Evolutionary conservation across 2,329 filamentous ascomycete species (phyloP).

Genomic region (Nemania bipapillata): DNA sequence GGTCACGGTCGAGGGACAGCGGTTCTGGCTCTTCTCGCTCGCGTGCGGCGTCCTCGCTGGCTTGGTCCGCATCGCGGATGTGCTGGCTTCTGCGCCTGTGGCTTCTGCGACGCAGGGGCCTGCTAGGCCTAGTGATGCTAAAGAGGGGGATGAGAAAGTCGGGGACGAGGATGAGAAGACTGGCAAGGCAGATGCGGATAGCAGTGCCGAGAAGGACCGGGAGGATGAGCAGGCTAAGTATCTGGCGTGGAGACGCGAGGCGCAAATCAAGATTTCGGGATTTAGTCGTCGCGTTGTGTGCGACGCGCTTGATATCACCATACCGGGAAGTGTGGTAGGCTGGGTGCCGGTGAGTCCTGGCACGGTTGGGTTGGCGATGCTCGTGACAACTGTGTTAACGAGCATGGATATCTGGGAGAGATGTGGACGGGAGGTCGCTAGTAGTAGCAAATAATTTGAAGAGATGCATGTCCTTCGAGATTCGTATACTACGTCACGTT

Average conservation of each 20-base stretch:
- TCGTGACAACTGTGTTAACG: conserved; percentile 71
- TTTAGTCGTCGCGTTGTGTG: conserved; percentile 63
- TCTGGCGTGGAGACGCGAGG: conserved; percentile 48
- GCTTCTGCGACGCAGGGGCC: conserved; percentile 43
- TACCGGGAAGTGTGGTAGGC: conserved; percentile 69
- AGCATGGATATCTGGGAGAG: conserved; percentile 70
- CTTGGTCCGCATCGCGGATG: conserved; percentile 56
- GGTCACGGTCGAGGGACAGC: conserved; percentile 69
- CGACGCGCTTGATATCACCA: conserved; percentile 69
- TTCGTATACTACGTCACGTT: not conserved
- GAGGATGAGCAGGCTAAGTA: conserved; percentile 51
- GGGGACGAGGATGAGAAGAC: not conserved
- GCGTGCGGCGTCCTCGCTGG: conserved; percentile 61
- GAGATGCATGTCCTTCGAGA: not conserved
- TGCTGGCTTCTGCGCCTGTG: conserved; percentile 53
- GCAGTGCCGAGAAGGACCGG: conserved; percentile 30
- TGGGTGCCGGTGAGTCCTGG: conserved; percentile 67
- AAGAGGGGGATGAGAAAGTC: not conserved
- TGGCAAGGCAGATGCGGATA: conserved; percentile 1
- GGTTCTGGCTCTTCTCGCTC: conserved; percentile 75
- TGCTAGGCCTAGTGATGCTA: conserved; percentile 18
- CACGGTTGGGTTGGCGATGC: conserved; percentile 67
- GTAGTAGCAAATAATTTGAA: conserved; percentile 2
- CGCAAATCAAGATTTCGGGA: conserved; percentile 47
- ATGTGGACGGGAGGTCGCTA: conserved; percentile 51